Base-by-base conservation (phyloP, 768 basidiomycete genomes). In the Pisolithus orientalis region DNA sequence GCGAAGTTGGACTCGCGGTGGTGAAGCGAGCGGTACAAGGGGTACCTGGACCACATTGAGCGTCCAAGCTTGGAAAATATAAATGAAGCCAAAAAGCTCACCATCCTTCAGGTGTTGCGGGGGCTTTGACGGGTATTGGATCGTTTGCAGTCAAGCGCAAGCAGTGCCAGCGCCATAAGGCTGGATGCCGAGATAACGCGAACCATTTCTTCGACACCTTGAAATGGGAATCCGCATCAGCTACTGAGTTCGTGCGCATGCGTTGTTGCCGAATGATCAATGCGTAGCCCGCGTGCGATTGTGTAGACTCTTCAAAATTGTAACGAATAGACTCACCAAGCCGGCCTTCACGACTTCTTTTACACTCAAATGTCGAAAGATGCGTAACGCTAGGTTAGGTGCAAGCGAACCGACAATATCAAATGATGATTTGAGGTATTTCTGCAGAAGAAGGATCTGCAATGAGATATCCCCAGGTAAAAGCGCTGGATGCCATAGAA, bases 1-100 rank as follows among this genome's bases (percentile, higher is more conserved):
- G 76, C 71, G 75, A 93, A 90, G 70, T 94, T 94, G 39, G 80
- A 80, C 69, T 95, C 91, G 42, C 90, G 84, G 65, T 90, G 84
- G 60, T 92, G 87, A 11, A 94, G 75, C 16, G 85, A 83, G 39
- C 85, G 82, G 64, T 92, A 94, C 7, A 93, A 67, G 0, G 84
- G 79, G 59, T 80, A 78, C 81, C 80, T 80, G 43, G 24, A 24
- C 7, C 1, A 4, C 28, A 31, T 38, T 1, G 1, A 14, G 11
- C 13, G 25, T 42, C 34, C 24, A 14, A 39, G 14, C n/a, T 31
- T n/a, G 28, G 9, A 40, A 3, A 16, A 31, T 5, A 9, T 16
- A 4, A 32, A 27, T 50, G 21, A 16, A 34, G 51, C 51, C 6
- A 31, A 55, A 62, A 32, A 29, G 43, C 17, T 69, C 83, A 85